Base-by-base conservation (phyloP, 2,329 filamentous ascomycete genomes). In the Penicillium sp. region DNA sequence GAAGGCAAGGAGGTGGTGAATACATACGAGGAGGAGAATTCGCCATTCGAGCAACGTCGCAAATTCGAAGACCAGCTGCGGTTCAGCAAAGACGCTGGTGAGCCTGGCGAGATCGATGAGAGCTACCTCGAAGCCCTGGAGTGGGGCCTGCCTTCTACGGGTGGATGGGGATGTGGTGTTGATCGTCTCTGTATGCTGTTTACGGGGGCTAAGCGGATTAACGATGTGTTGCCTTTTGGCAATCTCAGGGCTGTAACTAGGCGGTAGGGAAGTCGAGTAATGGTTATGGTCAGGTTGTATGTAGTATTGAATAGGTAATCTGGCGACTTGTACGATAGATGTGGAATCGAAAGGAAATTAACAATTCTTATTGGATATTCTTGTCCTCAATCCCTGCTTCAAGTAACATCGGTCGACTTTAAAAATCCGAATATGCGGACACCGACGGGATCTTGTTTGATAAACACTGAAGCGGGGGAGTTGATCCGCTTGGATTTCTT, bases 1-100 rank as follows among this genome's bases (percentile, higher is more conserved):
- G 74, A 82, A 41, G 83, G 86, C 34, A 82, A 83, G 46, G 93
- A 99, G 66, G 79, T 95, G 28, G 89, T 92, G 53, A 99, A 99
- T 70, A 95, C 92, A 75, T 99, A 99, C 69, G 93, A 99, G 69
- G 93, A 99, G 72, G 93, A 99, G 68, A 99, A 99, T 69, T 88
- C 89, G 43, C 93, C 93, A 0, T 84, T 87, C 46, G 87, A 86
- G 61, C 93, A 99, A 72, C 80, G 88, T 38, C 77, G 80, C 47
- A 99, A 99, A 70, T 90, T 99, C 56, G 71, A 83, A 39, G 78
- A 79, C 55, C 82, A 85, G 62, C 64, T 77, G 2, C 63, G 62
- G 14, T 77, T 69, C 54, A 72, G 72, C 49, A 73, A 70, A 1
- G 75, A 76, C 1, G 76, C 74, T 13, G 74, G 72, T 30, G 76